Evolutionary conservation across 1,284 basidiomycete species (phyloP), one percentile per base, ranked within the genome.

Genomic region (Pascua sp.): DNA sequence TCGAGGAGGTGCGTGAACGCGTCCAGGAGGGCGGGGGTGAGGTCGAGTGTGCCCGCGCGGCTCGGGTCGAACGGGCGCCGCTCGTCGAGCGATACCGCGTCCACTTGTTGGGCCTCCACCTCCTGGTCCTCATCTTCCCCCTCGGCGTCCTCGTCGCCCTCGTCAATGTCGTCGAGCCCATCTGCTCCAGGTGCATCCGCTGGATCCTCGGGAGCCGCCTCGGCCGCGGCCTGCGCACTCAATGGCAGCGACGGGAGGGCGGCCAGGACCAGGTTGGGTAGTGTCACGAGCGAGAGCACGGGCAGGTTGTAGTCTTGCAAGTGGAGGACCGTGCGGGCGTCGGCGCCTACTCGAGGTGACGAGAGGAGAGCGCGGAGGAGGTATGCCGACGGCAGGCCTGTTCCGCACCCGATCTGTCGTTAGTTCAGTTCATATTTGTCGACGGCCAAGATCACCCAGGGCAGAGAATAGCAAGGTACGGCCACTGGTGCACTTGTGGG

Each of bases 261-360:
- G 12, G 88, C 81, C 13, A 98, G 82, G 17, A 98, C 73, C 42
- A 97, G 77, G 71, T 98, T 98, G 0, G 95, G 92, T 5, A 92
- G 80, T 0, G 92, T 93, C 42, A 85, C 87, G 2, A 95, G 83
- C 49, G 87, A 83, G 1, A 97, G 77, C 2, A 94, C 91, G 13
- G 89, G 84, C 0, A 80, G 76, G 69, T 98, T 98, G 79, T 94
- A 98, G 76, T 98, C 95, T 80, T 97, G 93, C 4, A 98, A 77
- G 66, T 92, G 87, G n/a, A 97, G 69, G 5, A 82, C 77, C 0
- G 85, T 86, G 32, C 16, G 47, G 13, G 40, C 39, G 13, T 5
- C 12, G 5, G 42, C 43, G 13, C 15, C 39, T 42, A 55, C 44
- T 8, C 38, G 37, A 5, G 51, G 49, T 11, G 57, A 46, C 16